Evolutionary conservation across 805 yeast species (phyloP).

Genomic region (Barnettozyma salicaria): DNA sequence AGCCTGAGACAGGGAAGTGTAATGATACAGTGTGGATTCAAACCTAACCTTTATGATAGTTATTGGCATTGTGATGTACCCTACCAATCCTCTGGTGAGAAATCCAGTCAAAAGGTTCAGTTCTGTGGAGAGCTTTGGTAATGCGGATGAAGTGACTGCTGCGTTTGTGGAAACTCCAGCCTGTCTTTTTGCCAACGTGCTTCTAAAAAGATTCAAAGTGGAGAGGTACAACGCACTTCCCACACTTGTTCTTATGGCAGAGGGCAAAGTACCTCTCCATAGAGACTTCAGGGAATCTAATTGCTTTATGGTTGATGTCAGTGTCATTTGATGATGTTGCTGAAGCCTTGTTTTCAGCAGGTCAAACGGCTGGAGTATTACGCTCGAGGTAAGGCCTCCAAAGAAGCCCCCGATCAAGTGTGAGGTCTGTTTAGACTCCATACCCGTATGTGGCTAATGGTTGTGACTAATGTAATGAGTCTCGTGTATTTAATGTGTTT

Average conservation of each 20-base stretch:
- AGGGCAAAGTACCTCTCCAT: slow-evolving; percentile 94
- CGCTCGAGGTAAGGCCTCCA: slow-evolving; percentile 80
- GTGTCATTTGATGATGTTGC: slow-evolving; percentile 38
- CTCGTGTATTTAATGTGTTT: not conserved
- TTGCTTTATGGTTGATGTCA: slow-evolving; percentile 32
- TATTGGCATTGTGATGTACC: slow-evolving; percentile 88
- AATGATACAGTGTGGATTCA: slow-evolving; percentile 74
- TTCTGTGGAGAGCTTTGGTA: slow-evolving; percentile 66
- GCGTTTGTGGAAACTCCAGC: slow-evolving; percentile 9
- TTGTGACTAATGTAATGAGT: not conserved
- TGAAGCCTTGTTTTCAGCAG: slow-evolving; percentile 83
- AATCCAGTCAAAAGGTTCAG: slow-evolving; percentile 78
- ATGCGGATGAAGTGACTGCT: slow-evolving; percentile 28
- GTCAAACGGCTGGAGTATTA: slow-evolving; percentile 83
- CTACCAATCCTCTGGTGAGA: slow-evolving; percentile 72
- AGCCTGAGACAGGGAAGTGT: slow-evolving; percentile 60
- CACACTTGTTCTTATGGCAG: slow-evolving; percentile 80
- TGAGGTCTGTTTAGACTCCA: slow-evolving; percentile 1
- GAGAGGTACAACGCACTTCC: slow-evolving; percentile 88
- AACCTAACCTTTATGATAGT: slow-evolving; percentile 85
- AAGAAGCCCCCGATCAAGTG: slow-evolving; percentile 77
- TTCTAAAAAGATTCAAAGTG: slow-evolving; percentile 57
- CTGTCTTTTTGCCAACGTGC: slow-evolving; percentile 34
- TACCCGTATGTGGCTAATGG: not conserved
- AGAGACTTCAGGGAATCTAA: slow-evolving; percentile 40